phyloP scores from a whole-genome alignment of 805 yeast species.

The Candida silvatica region DNA sequence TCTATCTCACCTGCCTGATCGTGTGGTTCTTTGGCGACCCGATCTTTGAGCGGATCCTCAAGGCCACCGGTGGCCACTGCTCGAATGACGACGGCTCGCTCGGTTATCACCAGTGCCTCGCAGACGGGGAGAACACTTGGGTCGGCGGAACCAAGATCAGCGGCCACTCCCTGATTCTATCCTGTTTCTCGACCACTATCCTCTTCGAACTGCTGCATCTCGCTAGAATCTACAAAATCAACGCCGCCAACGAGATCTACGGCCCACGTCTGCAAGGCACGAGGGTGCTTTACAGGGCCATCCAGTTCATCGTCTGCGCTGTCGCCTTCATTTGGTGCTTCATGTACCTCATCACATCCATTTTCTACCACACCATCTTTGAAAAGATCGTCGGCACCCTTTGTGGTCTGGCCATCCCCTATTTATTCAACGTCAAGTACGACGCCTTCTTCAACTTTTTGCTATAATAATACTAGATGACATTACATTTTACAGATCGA shows the following conservation, averaged over 20 bases:
- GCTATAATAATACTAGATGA: too few relatives aligned
- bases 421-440: slow-evolving; percentile 15
- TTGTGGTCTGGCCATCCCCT: slow-evolving; percentile 29
- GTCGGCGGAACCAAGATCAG: slow-evolving; percentile 32
- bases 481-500: too few relatives aligned
- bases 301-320: not conserved
- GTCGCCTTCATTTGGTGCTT: slow-evolving; percentile 25
- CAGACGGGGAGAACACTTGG: slow-evolving; percentile 22
- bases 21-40: slow-evolving; percentile 29
- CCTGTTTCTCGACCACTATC: slow-evolving; percentile 24
- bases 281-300: not conserved
- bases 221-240: not conserved
- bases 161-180: slow-evolving; percentile 32
- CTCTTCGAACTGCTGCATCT: slow-evolving; percentile 12
- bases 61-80: slow-evolving; percentile 33
- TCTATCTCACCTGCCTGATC: slow-evolving; percentile 14
- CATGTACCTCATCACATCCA: slow-evolving; percentile 33
- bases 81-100: slow-evolving; percentile 10
- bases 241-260: not conserved
- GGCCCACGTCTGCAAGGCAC: not conserved
- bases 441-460: slow-evolving; percentile 7
- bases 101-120: slow-evolving; percentile 15
- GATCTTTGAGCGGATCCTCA: slow-evolving; percentile 23
- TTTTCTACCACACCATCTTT: slow-evolving; percentile 39
- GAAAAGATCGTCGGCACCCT: slow-evolving; percentile 38